Conservation (phyloP, 2,329 filamentous ascomycete species). For the Clonostachys rhizophaga region DNA sequence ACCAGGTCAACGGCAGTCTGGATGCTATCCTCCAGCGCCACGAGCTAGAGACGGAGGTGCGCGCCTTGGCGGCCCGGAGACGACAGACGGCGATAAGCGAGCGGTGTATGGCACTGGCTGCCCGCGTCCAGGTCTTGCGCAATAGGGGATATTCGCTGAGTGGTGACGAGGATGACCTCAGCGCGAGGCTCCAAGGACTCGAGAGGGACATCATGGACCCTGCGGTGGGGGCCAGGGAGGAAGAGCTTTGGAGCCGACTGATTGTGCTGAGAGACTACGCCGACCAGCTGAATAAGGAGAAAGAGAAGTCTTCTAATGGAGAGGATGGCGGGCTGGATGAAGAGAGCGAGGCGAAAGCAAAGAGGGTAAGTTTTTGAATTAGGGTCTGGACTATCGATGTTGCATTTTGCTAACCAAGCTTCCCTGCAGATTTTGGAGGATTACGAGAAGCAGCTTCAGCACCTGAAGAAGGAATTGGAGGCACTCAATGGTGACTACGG, state of each 20-base stretch:
- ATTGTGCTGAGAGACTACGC: conserved; percentile 71
- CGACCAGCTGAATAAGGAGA: conserved; percentile 66
- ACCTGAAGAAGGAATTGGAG: conserved; percentile 70
- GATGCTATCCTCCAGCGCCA: conserved; percentile 70
- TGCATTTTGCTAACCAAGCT: background rate
- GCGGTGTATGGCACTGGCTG: conserved; percentile 69
- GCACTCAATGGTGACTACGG: conserved; percentile 53
- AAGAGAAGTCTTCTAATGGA: conserved; percentile 59
- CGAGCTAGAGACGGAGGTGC: conserved; percentile 71
- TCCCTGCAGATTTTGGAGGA: conserved; percentile 64
- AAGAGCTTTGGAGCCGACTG: conserved; percentile 82
- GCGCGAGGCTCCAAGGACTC: conserved; percentile 64
- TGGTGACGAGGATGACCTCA: conserved; percentile 73
- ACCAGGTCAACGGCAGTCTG: conserved; percentile 74
- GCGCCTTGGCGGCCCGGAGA: conserved; percentile 66
- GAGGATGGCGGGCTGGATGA: conserved; percentile 58
- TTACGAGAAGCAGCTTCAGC: conserved; percentile 74
- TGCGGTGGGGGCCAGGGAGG: conserved; percentile 67
- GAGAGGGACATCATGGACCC: conserved; percentile 71
- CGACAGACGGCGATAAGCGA: conserved; percentile 70
- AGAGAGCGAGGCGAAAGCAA: conserved; percentile 66
- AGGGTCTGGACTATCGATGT: no score
- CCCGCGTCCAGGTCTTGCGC: conserved; percentile 74
- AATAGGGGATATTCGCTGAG: conserved; percentile 80
- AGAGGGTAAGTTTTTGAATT: conserved; percentile 53